phyloP scores from a whole-genome alignment of 75 land plant species.

The Selaginella moellendorffii region DNA sequence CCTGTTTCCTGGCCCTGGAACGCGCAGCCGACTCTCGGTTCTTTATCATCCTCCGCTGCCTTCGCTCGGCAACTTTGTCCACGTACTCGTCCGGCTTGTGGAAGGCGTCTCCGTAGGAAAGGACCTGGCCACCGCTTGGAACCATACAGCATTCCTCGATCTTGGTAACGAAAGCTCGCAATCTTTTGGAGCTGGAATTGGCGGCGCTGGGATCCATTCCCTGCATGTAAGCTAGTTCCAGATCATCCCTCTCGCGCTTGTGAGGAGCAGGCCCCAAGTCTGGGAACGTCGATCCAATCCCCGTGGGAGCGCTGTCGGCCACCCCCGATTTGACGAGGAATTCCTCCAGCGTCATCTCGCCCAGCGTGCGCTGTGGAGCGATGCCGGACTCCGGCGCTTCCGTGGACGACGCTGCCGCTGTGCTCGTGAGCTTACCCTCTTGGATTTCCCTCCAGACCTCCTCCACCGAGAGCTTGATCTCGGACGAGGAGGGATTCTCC shows the following conservation, averaged over 20 bases:
- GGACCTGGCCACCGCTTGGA: background rate
- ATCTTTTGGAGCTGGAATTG: too few relatives aligned
- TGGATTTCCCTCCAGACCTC: background rate
- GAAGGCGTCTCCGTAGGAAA: background rate
- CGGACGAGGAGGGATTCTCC: background rate
- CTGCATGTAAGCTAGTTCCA: background rate
- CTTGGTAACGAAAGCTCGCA: background rate
- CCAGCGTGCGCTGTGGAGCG: background rate
- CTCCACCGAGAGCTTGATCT: background rate
- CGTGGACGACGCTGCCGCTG: too few relatives aligned
- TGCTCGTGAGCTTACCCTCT: background rate
- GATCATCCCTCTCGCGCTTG: background rate
- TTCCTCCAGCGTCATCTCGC: background rate
- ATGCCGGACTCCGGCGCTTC: too few relatives aligned
- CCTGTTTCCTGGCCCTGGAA: conserved; percentile 54
- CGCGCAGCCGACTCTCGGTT: conserved; percentile 57
- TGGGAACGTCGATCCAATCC: too few relatives aligned
- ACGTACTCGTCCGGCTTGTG: background rate
- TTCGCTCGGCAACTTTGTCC: conserved; percentile 20
- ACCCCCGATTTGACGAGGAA: background rate
- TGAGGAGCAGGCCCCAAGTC: background rate
- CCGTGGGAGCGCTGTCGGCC: too few relatives aligned
- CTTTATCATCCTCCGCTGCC: conserved; percentile 57
- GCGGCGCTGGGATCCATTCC: too few relatives aligned
- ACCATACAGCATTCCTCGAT: background rate